Base-by-base conservation (phyloP, 78 protist genomes). In the Dictyostelium firmibasis region DNA sequence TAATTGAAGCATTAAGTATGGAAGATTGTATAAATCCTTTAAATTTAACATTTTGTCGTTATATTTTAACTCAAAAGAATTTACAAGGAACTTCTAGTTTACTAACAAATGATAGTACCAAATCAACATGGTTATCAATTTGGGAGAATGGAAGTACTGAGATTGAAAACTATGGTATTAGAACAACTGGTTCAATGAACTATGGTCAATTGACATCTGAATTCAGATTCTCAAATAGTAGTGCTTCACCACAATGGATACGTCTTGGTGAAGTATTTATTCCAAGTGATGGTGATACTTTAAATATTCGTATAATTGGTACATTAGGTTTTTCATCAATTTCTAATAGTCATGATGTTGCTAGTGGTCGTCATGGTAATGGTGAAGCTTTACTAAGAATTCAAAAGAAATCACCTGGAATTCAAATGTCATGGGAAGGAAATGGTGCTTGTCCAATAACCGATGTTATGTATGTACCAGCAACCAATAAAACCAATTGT, bases 351-450 rank as follows among this genome's bases (percentile, higher is more conserved):
- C 75, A 67, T 67, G 75, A 67, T 67, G 75, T 67, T 67, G 75
- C 75, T 23, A 67, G 35, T 67, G 75, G 75, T 67, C 75, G 75
- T 67, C 35, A 27, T 67, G 75, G 75, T 67, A 67, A 67, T 67
- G 75, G 75, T 67, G 75, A 67, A 27, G 75, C 75, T 10, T 3
- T 27, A 25, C 8, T 67, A 6, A 67, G 75, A 67, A 8, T 67
- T 11, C 75, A 67, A 67, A 67, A 67, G 75, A 67, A 67, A 27
- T 67, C 75, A 10, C 38, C 75, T 6, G 75, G 75, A 3, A 13
- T 67, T 67, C 75, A 67, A 67, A 67, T 67, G 75, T 27, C 75
- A 11, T 67, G 75, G 75, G 75, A 67, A 27, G 75, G 75, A 9
- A 67, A 25, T 20, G 75, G 75, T 27, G 16, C 38, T 0, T 67